phyloP scores from a whole-genome alignment of 2,329 filamentous ascomycete species.

The Paradendryphiella salina region DNA sequence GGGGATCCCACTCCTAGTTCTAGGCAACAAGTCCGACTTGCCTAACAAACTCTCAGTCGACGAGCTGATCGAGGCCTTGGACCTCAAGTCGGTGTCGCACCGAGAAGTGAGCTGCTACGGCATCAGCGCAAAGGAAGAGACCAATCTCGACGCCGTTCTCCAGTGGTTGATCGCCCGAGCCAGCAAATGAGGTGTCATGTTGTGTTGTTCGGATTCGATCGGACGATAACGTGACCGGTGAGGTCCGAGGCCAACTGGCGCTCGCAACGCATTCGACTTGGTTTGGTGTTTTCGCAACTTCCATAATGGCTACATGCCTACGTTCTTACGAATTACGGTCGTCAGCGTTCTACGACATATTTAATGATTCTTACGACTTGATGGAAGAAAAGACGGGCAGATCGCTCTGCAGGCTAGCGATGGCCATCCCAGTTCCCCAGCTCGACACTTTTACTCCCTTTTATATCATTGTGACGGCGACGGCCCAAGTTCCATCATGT shows the following conservation, averaged over 20 bases:
- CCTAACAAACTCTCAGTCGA: slow-evolving; percentile 89
- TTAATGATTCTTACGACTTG: slow-evolving; percentile 59
- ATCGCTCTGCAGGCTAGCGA: slow-evolving; percentile 53
- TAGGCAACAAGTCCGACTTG: slow-evolving; percentile 97
- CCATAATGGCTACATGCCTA: slow-evolving; percentile 44
- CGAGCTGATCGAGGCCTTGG: slow-evolving; percentile 89
- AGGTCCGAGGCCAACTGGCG: slow-evolving; percentile 27
- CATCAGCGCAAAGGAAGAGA: slow-evolving; percentile 98
- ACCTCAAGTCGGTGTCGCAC: slow-evolving; percentile 84
- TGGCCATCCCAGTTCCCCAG: slow-evolving; percentile 51
- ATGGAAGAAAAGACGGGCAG: slow-evolving; percentile 56
- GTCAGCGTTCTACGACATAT: slow-evolving; percentile 49
- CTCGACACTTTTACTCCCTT: slow-evolving; percentile 35
- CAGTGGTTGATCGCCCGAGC: slow-evolving; percentile 94
- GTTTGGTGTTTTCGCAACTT: slow-evolving; percentile 28
- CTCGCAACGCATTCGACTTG: slow-evolving; percentile 24
- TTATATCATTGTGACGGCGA: slow-evolving; percentile 27
- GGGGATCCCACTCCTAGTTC: slow-evolving; percentile 87
- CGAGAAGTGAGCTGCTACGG: slow-evolving; percentile 98
- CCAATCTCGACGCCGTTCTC: slow-evolving; percentile 93
- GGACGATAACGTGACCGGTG: slow-evolving; percentile 32
- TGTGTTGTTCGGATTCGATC: slow-evolving; percentile 18
- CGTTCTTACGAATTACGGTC: slow-evolving; percentile 40
- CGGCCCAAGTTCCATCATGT: slow-evolving; percentile 22
- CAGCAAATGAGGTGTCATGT: slow-evolving; percentile 47